Evolutionary conservation across 2,329 filamentous ascomycete species (phyloP).

Genomic region (Talaromyces piceae): DNA sequence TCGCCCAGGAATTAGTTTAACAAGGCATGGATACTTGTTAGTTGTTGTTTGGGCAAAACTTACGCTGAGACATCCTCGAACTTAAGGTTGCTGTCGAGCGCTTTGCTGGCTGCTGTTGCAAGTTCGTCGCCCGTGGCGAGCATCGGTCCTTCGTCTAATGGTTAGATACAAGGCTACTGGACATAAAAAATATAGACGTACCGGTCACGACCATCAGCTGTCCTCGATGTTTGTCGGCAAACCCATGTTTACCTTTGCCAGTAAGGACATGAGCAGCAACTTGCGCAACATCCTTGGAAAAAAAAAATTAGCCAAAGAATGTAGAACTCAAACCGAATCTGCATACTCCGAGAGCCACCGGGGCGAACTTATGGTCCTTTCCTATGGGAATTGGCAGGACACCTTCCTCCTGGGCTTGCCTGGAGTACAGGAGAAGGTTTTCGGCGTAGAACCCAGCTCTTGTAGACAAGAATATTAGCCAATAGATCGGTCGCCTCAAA

Average conservation of each 20-base stretch:
- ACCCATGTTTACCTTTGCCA: conserved; percentile 43
- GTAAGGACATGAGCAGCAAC: conserved; percentile 43
- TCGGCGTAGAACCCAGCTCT: conserved; percentile 47
- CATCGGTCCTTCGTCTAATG: conserved; percentile 32
- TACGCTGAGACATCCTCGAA: conserved; percentile 43
- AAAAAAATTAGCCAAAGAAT: background rate
- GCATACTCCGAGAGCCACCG: conserved; percentile 41
- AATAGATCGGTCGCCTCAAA: background rate
- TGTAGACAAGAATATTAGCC: background rate
- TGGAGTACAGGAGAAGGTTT: conserved; percentile 44
- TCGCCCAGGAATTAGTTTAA: too few relatives aligned
- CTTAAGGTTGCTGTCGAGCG: conserved; percentile 37
- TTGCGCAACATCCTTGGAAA: conserved; percentile 45
- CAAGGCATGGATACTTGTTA: too few relatives aligned
- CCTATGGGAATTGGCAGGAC: conserved; percentile 43
- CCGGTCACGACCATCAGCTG: conserved; percentile 48
- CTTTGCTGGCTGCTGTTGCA: conserved; percentile 39
- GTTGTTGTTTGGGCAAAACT: conserved; percentile 7
- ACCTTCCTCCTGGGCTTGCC: conserved; percentile 40
- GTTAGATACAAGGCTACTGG: background rate
- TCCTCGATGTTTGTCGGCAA: conserved; percentile 45
- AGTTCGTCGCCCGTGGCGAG: conserved; percentile 42
- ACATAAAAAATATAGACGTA: conserved; percentile 9
- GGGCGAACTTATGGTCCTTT: conserved; percentile 43
- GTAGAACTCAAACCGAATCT: background rate